Percentiles rank a stretch among this genome's conserved stretches.
phyloP scores from a whole-genome alignment of 164 flowering plant genomes.

The Vitis rupestris region DNA sequence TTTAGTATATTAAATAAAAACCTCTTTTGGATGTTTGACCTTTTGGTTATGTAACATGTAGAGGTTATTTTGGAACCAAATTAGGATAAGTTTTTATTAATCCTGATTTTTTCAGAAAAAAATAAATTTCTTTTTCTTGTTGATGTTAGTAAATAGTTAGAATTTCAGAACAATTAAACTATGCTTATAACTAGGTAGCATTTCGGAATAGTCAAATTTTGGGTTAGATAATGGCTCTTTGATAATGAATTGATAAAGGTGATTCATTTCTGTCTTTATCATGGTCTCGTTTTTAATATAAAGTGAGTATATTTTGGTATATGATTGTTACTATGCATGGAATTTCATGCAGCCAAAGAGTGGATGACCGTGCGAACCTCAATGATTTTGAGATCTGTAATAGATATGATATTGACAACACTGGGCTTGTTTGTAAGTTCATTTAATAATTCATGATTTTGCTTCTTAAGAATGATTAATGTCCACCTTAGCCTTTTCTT shows the following conservation, averaged over 20 bases:
- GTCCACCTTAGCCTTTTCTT: neutral
- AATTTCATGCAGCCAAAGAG: slow-evolving; percentile 63
- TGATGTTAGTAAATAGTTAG: too few relatives aligned
- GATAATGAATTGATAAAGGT: neutral
- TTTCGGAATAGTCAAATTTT: neutral
- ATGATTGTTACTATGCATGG: neutral
- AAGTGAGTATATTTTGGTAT: neutral
- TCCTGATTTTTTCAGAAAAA: too few relatives aligned
- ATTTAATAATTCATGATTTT: neutral
- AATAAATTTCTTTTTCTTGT: too few relatives aligned
- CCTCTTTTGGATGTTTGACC: too few relatives aligned
- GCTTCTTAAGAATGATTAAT: neutral
- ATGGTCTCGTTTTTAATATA: neutral
- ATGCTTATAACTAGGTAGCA: too few relatives aligned
- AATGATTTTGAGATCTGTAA: slow-evolving; percentile 73
- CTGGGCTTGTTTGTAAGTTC: slow-evolving; percentile 93
- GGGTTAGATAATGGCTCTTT: neutral
- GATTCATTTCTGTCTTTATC: neutral
- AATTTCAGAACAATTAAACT: too few relatives aligned
- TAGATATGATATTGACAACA: slow-evolving; percentile 71
- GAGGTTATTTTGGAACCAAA: too few relatives aligned
- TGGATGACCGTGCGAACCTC: slow-evolving; percentile 44
- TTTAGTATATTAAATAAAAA: too few relatives aligned
- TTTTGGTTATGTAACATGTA: too few relatives aligned
- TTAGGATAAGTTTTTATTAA: too few relatives aligned